Evolutionary conservation across 371 early-diverging fungal species (phyloP), one percentile per base, ranked within the genome.

Genomic region (Rhizopus arrhizus): DNA sequence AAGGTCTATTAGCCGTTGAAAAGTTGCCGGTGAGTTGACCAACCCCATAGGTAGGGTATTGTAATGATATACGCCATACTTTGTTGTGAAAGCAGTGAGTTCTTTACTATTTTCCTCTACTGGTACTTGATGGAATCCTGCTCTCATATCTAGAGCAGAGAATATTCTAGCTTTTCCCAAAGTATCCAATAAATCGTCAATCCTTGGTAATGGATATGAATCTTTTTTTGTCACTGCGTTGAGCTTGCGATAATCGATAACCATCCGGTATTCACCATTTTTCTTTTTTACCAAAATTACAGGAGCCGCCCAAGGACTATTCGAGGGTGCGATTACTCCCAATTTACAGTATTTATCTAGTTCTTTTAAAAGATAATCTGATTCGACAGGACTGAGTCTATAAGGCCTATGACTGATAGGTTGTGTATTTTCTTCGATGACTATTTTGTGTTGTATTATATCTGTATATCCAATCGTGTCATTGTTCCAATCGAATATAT

Each of bases 211-310:
- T 3, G 81, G 77, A 51, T 70, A 78, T 2, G 36, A 28, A 15
- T 58, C 58, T 12, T 66, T 66, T 1, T 56, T 58, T 0, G 79
- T 81, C 0, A 67, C 58, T 0, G 47, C 54, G 52, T 83, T 83
- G 13, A 83, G 58, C 46, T 53, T 48, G 8, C 74, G 55, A 28
- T 83, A 89, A 41, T 85, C 79, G 0, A 66, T 53, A 12, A 74
- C 59, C 43, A 84, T 12, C 0, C 80, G 11, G 22, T 52, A 56
- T n/a, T 48, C 48, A 0, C 72, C 74, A 16, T 79, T 70, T 32
- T 74, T 72, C 59, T 87, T 83, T 42, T 63, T 64, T 1, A 76
- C 70, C 46, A 84, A 70, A 16, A 82, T 55, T 2, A 74, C 56
- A 7, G 82, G 80, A 0, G 77, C 53, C 8, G 61, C 49, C 66